Percentiles rank a stretch among this genome's conserved stretches.
Conservation (phyloP, 352 stramenopile species). For the Phytopythium aichiense region DNA sequence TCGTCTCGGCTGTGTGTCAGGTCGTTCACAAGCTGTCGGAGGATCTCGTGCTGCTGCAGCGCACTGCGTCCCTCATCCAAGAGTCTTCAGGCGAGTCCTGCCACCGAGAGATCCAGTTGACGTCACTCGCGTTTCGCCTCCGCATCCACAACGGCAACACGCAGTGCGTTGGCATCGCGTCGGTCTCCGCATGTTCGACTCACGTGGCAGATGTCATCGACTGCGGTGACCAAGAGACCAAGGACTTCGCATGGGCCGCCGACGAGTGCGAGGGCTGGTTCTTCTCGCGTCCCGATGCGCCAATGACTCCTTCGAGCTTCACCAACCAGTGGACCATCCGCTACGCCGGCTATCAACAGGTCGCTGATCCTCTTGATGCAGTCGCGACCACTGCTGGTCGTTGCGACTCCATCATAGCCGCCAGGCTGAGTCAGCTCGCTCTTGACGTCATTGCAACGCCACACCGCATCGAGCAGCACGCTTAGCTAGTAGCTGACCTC, state of each 20-base stretch:
- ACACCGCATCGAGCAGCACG: neutral
- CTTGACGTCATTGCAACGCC: neutral
- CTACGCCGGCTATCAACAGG: neutral
- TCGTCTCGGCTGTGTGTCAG: neutral
- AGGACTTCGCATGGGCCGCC: neutral
- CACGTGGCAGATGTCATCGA: neutral
- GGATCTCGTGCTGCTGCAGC: neutral
- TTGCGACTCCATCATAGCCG: neutral
- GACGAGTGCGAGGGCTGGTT: constrained; percentile 3
- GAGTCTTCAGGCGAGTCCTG: neutral
- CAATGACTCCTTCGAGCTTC: neutral
- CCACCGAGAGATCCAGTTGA: neutral
- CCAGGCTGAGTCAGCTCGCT: neutral
- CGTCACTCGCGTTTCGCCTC: neutral
- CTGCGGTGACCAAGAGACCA: neutral
- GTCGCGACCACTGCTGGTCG: neutral
- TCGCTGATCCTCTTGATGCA: neutral
- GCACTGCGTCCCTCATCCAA: neutral
- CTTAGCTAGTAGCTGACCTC: neutral
- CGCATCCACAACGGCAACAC: neutral
- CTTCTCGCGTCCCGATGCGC: neutral
- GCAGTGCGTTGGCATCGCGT: neutral
- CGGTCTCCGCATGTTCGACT: neutral
- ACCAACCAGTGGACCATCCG: neutral
- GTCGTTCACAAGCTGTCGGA: neutral